Conservation (phyloP, 2,329 filamentous ascomycete genomes). For the Alternaria angustiovoidea region DNA sequence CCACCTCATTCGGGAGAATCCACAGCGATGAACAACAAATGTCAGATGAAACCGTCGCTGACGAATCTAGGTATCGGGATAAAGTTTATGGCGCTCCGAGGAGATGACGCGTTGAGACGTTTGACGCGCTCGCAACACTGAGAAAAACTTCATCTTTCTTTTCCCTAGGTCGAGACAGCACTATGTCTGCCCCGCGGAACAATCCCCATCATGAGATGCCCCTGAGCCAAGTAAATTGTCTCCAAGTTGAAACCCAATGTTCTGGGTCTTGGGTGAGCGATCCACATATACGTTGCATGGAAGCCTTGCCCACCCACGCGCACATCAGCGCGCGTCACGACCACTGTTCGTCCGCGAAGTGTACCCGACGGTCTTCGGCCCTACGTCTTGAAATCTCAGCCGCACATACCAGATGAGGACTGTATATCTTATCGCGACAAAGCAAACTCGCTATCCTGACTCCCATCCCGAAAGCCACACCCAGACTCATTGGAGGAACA, state of each 20-base stretch:
- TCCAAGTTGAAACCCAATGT: background rate
- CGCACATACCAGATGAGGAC: background rate
- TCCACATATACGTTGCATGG: background rate
- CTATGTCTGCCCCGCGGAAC: background rate
- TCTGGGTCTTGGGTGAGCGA: background rate
- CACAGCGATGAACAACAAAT: background rate
- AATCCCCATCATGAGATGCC: background rate
- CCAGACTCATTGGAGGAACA: constrained; percentile 1
- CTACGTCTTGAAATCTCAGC: background rate
- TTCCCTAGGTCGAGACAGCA: background rate
- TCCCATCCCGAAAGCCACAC: background rate
- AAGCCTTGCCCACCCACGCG: background rate
- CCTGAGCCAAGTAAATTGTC: background rate
- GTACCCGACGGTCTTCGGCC: background rate
- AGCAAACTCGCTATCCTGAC: background rate
- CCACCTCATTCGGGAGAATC: background rate
- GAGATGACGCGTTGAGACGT: background rate
- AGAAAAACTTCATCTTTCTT: background rate
- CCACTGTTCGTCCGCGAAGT: background rate
- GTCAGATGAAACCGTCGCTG: background rate
- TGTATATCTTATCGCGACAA: background rate
- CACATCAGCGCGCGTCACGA: background rate
- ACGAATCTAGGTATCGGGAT: background rate
- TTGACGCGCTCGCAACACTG: background rate
- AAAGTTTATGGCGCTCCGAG: background rate